Percentiles rank a stretch among this genome's conserved stretches.
Evolutionary conservation across 73 alveolate genomes (phyloP).

Genomic region (Halteria grandinella): DNA sequence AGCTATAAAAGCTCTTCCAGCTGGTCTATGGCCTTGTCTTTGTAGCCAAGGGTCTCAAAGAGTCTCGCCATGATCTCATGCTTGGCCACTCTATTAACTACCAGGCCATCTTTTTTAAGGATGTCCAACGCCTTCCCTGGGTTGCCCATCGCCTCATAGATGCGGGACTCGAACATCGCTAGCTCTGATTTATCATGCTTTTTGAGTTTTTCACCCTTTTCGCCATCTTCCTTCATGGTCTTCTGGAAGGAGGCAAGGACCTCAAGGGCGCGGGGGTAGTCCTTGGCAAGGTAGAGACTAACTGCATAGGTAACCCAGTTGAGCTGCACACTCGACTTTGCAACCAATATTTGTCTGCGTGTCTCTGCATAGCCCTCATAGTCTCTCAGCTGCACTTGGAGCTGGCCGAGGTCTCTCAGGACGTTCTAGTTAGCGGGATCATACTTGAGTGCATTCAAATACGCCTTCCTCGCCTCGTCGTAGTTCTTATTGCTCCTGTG

Average conservation of each 20-base stretch:
- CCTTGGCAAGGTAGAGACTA: constrained; percentile 76
- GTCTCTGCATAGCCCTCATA: constrained; percentile 83
- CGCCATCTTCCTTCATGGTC: constrained; percentile 52
- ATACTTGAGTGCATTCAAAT: constrained; percentile 75
- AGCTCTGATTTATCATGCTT: constrained; percentile 48
- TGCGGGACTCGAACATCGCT: constrained; percentile 69
- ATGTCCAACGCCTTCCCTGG: constrained; percentile 63
- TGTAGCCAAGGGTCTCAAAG: constrained; percentile 42
- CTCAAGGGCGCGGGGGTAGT: constrained; percentile 81
- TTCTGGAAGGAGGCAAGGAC: constrained; percentile 66
- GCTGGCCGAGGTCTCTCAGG: constrained; percentile 84
- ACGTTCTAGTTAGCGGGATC: constrained; percentile 89
- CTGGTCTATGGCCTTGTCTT: constrained; percentile 61
- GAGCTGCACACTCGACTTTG: constrained; percentile 73
- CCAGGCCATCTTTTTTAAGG: constrained; percentile 54
- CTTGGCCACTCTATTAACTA: constrained; percentile 63
- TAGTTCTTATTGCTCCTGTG: constrained; percentile 88
- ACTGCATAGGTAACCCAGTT: constrained; percentile 88
- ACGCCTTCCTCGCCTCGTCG: constrained; percentile 87
- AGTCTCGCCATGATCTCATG: constrained; percentile 52
- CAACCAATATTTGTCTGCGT: constrained; percentile 71
- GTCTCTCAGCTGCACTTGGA: constrained; percentile 87
- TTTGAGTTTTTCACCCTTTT: constrained; percentile 7
- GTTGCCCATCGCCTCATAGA: constrained; percentile 68
- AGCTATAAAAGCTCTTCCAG: constrained; percentile 58